Percentiles rank a stretch among this genome's conserved stretches.
Evolutionary conservation across 75 land plant genomes (phyloP).

Genomic region (Gnetum montanum): DNA sequence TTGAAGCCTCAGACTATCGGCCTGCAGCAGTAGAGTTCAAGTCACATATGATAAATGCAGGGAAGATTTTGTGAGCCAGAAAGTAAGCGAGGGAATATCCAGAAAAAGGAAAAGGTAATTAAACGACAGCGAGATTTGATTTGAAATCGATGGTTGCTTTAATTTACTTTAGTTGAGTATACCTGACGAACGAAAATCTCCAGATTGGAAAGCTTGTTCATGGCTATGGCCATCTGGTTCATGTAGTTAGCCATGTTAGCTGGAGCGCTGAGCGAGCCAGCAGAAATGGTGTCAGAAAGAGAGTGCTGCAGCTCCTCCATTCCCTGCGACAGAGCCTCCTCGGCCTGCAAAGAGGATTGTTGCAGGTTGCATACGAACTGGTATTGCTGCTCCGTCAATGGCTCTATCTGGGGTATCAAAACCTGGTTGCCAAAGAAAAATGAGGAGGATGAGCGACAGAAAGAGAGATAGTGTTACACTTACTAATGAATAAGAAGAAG

Average conservation of each 20-base stretch:
- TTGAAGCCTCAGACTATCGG: constrained; percentile 74
- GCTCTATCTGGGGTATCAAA: constrained; percentile 52
- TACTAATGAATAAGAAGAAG: no score
- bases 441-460: no score
- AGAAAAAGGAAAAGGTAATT: background rate
- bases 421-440: no score
- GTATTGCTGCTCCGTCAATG: constrained; percentile 66
- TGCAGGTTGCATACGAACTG: constrained; percentile 56
- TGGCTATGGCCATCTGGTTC: constrained; percentile 35
- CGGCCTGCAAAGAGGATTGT: constrained; percentile 65
- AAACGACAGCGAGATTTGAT: no score
- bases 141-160: no score
- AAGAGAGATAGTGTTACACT: no score
- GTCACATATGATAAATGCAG: background rate
- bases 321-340: constrained; percentile 73
- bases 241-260: constrained; percentile 30
- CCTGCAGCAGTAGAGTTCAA: constrained; percentile 18
- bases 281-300: constrained; percentile 46
- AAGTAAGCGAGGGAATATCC: background rate
- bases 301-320: constrained; percentile 64
- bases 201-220: constrained; percentile 27
- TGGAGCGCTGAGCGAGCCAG: constrained; percentile 24
- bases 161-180: no score
- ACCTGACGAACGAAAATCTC: constrained; percentile 39
- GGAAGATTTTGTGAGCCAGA: background rate